Conservation (phyloP, 805 yeast species). For the Metschnikowia amazonensis region DNA sequence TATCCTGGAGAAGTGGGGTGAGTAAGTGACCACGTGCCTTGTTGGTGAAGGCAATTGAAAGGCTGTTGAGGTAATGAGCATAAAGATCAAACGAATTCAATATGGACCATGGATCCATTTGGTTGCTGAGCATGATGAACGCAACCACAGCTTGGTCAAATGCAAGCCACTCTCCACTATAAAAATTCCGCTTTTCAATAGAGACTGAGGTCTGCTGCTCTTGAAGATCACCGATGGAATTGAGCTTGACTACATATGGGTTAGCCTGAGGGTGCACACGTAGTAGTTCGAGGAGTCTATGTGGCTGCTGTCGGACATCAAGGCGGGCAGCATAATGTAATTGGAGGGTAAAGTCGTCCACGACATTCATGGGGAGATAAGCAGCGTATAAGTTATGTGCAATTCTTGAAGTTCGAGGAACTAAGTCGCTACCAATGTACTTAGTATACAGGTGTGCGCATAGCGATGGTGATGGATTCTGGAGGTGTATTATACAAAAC, state of each 20-base stretch:
- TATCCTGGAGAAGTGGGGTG: constrained; percentile 31
- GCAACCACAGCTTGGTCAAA: constrained; percentile 43
- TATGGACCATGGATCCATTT: constrained; percentile 51
- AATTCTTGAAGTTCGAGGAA: neutral
- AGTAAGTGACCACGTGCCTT: constrained; percentile 37
- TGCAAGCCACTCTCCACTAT: constrained; percentile 41
- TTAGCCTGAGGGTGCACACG: constrained; percentile 25
- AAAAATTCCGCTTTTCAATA: constrained; percentile 23
- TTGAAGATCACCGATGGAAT: constrained; percentile 18
- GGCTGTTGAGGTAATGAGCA: constrained; percentile 43
- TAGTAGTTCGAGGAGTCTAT: constrained; percentile 21
- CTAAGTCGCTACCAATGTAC: neutral
- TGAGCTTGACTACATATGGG: constrained; percentile 24
- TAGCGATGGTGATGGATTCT: neutral
- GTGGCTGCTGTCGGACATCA: constrained; percentile 21
- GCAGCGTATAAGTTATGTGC: neutral
- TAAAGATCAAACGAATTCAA: constrained; percentile 53
- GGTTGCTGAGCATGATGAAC: constrained; percentile 46
- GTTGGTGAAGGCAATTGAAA: constrained; percentile 49
- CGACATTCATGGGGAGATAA: constrained; percentile 17
- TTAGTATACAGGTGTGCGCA: constrained; percentile 5
- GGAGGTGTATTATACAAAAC: neutral
- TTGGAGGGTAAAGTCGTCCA: constrained; percentile 25
- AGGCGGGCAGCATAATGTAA: constrained; percentile 28
- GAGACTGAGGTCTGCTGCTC: constrained; percentile 17